Conservation (phyloP, 768 basidiomycete species). For the Pleurotus djamor region DNA sequence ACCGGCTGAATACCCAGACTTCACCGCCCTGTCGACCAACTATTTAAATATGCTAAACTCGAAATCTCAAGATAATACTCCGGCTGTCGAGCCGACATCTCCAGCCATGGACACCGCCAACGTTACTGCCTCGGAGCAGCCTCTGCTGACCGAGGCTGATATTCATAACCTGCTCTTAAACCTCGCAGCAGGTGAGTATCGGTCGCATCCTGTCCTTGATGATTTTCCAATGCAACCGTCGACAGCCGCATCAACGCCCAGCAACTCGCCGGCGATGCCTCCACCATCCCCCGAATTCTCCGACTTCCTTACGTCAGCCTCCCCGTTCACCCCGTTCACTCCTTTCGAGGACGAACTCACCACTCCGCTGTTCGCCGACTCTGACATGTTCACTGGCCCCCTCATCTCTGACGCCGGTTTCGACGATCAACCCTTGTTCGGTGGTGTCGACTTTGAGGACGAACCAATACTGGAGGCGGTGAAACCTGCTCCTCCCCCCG, state of each 20-base stretch:
- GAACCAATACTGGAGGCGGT: not conserved
- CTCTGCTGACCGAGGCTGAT: constrained; percentile 15
- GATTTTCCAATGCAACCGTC: too few species aligned
- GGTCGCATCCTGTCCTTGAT: not conserved
- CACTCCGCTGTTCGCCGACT: constrained; percentile 29
- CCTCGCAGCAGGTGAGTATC: constrained; percentile 12
- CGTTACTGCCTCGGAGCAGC: constrained; percentile 16
- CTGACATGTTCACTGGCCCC: constrained; percentile 22
- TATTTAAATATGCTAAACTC: constrained; percentile 71
- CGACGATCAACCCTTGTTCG: constrained; percentile 8
- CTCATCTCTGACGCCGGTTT: constrained; percentile 11
- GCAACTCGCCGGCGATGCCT: constrained; percentile 17
- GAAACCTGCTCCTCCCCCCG: not conserved
- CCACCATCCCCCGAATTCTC: constrained; percentile 21
- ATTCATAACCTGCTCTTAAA: constrained; percentile 14
- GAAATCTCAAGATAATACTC: constrained; percentile 37
- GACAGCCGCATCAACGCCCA: not conserved
- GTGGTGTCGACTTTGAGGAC: constrained; percentile 21
- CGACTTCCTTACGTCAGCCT: constrained; percentile 29
- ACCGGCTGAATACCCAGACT: constrained; percentile 30
- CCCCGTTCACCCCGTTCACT: constrained; percentile 25
- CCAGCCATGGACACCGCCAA: constrained; percentile 24
- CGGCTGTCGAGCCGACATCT: constrained; percentile 24
- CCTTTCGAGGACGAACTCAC: constrained; percentile 33
- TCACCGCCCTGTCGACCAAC: constrained; percentile 50